These are phyloP conservation scores for Oryza longistaminata DNA, from an alignment of 176 grass and related monocot species.

Conservation along the genomic window DNA sequence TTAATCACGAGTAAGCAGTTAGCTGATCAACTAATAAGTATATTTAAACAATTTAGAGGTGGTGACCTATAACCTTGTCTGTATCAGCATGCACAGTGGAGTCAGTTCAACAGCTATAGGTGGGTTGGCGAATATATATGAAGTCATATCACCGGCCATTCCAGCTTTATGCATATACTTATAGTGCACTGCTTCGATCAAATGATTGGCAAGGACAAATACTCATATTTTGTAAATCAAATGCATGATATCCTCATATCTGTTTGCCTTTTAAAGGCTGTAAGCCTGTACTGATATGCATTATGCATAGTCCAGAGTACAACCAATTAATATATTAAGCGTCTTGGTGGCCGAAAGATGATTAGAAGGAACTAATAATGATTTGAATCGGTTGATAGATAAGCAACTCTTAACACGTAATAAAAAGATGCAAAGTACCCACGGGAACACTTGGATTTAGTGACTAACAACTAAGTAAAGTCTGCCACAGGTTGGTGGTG, in stretches of 20 bases:
- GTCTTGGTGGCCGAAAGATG: not conserved
- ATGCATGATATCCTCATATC: not conserved
- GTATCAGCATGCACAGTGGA: not conserved
- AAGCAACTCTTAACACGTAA: not conserved
- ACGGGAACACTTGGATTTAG: not conserved
- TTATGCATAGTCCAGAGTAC: slow-evolving; percentile 7
- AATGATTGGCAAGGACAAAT: slow-evolving; percentile 32
- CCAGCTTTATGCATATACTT: slow-evolving; percentile 21
- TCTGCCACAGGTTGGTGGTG: not conserved
- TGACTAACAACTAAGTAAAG: not conserved
- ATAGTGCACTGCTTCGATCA: not conserved
- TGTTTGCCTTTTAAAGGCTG: slow-evolving; percentile 20
- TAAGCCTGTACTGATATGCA: not conserved
- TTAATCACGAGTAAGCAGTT: not conserved
- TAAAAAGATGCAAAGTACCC: not conserved
- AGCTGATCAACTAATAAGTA: not conserved
- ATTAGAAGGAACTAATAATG: slow-evolving; percentile 25
- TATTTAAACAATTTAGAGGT: slow-evolving; percentile 3
- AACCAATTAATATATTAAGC: slow-evolving; percentile 30
- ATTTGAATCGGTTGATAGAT: not conserved
- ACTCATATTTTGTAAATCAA: slow-evolving; percentile 32
- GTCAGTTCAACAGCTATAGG: slow-evolving; percentile 20
- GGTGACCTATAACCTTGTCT: not conserved
- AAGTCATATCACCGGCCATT: slow-evolving; percentile 12
- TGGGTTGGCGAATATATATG: slow-evolving; percentile 18